These are phyloP conservation scores for Colletotrichum paranaense DNA, from an alignment of 2,329 filamentous ascomycete genomes.

Conservation along the genomic window DNA sequence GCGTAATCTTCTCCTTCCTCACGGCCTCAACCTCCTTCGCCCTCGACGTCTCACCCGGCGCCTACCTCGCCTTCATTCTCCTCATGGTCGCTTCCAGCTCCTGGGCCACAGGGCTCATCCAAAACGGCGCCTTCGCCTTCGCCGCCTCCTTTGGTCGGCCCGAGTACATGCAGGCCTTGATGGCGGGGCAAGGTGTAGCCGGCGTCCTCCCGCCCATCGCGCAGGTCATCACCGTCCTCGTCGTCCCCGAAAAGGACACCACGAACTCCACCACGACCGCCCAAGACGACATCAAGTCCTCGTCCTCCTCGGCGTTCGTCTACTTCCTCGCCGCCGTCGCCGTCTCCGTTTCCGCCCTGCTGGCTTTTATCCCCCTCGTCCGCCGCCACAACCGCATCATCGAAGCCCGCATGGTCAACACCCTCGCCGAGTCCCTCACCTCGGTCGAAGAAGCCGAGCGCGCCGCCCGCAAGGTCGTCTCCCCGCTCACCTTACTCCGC, in stretches of 20 bases:
- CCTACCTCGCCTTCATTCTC: conserved; percentile 86
- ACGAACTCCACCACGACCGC: conserved; percentile 24
- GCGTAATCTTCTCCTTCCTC: conserved; percentile 80
- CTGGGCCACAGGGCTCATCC: conserved; percentile 84
- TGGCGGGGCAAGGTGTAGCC: conserved; percentile 92
- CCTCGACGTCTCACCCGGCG: conserved; percentile 67
- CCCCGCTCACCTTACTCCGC: conserved; percentile 73
- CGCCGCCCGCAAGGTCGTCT: conserved; percentile 59
- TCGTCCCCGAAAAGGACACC: conserved; percentile 58
- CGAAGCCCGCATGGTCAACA: conserved; percentile 59
- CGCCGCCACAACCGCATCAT: conserved; percentile 67
- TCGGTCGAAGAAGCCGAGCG: conserved; percentile 66
- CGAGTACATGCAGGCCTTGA: conserved; percentile 95
- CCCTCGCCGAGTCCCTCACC: conserved; percentile 61
- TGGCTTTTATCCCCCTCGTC: conserved; percentile 80
- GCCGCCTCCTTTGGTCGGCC: conserved; percentile 85
- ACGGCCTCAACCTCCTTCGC: conserved; percentile 82
- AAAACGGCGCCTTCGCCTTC: conserved; percentile 95
- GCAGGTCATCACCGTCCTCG: conserved; percentile 86
- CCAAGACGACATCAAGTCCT: conserved; percentile 43
- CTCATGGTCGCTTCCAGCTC: conserved; percentile 84
- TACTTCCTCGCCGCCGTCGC: conserved; percentile 91
- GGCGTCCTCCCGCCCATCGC: conserved; percentile 90
- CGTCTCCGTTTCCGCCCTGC: conserved; percentile 76
- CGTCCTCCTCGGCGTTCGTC: conserved; percentile 80